Conservation (phyloP, 139 green algal species). For the Chlorella sp. region DNA sequence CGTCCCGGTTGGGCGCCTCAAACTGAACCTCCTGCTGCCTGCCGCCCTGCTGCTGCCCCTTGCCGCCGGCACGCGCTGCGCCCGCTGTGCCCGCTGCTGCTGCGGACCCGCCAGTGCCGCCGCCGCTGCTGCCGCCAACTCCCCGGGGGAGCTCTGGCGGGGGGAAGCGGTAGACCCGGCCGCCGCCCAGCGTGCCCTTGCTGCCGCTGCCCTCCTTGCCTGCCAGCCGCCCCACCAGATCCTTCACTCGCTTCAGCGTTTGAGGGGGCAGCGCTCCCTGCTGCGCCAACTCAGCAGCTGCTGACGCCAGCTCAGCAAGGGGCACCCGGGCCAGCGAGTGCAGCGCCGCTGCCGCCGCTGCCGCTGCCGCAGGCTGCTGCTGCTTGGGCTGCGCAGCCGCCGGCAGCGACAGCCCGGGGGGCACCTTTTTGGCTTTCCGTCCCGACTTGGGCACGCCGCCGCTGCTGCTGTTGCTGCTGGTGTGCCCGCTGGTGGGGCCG, state of each 20-base stretch:
- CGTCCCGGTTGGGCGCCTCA: not conserved
- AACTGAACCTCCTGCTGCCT: not conserved
- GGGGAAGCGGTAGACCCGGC: not conserved
- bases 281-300: not conserved
- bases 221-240: not conserved
- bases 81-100: not conserved
- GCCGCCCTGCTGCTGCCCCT: not conserved
- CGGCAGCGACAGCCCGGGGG: not conserved
- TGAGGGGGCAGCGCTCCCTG: not conserved
- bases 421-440: not conserved
- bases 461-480: not conserved
- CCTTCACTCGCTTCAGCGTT: no score
- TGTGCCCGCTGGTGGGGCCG: not conserved
- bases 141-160: not conserved
- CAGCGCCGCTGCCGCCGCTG: not conserved
- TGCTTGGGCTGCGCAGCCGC: not conserved
- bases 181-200: not conserved
- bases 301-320: not conserved
- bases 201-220: not conserved
- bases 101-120: not conserved
- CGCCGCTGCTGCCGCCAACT: not conserved
- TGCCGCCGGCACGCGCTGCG: not conserved
- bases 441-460: not conserved
- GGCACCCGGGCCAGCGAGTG: not conserved
- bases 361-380: not conserved